Evolutionary conservation across 2,329 filamentous ascomycete species (phyloP), one percentile per base, ranked within the genome.

Genomic region (Cladosporium sp.): DNA sequence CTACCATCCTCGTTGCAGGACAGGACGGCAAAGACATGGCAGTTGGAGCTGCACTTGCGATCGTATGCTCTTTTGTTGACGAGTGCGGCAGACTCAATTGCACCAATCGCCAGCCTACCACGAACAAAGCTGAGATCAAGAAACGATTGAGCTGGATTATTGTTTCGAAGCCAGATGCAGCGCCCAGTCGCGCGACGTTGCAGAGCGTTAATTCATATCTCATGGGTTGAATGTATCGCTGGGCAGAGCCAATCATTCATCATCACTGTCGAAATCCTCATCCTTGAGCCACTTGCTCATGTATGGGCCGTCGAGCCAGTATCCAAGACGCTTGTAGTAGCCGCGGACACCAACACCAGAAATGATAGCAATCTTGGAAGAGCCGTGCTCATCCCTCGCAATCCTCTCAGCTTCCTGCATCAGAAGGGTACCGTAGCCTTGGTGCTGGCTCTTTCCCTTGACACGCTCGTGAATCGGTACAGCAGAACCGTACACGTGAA

Each of bases 391-490:
- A 69, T 97, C 91, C 64, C 92, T 86, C 0, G 96, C 94, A 69
- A 99, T 99, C 61, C 93, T 86, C 81, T 98, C 95, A 0, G 95
- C 96, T 80, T 98, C 94, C 75, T 98, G 94, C 96, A 99, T 99
- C 70, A 99, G 76, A 67, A 99, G 78, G 1, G 95, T 99, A 57
- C 95, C 95, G 71, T 96, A 99, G 0, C 95, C 95, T 77, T 97
- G 95, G 80, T 99, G 95, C 81, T 99, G 95, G 80, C 98, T 98
- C 80, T 98, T 98, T 78, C 91, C 89, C 23, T 94, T 93, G 72
- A 99, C 95, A 65, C 96, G 86, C 10, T 93, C 94, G 78, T 99
- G 95, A 55, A 99, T 91, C 0, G 95, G 96, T n/a, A 99, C 95
- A 0, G 96, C 95, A 23, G 92, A 94, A 8, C 95, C 95, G 76